Percentiles rank a stretch among this genome's conserved stretches.
phyloP scores from a whole-genome alignment of 2,329 filamentous ascomycete species.

The Amauroascus niger region DNA sequence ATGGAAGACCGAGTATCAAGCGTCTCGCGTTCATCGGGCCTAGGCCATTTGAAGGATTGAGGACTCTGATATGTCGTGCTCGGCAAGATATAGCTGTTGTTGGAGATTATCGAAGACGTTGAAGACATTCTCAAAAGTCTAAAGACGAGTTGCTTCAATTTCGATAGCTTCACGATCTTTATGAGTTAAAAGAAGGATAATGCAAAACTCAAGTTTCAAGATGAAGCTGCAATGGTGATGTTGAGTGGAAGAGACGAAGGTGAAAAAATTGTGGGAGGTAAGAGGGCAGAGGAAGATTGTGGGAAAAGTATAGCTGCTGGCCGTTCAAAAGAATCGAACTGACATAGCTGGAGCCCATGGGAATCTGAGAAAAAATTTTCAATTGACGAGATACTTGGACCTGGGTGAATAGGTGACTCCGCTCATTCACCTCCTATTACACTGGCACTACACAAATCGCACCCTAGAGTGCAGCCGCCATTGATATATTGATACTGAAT shows the following conservation, averaged over 20 bases:
- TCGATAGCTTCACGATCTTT: neutral
- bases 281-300: neutral
- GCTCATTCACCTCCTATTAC: slow-evolving; percentile 1
- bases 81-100: neutral
- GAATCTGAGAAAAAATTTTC: neutral
- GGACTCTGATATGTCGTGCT: neutral
- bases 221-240: neutral
- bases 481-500: neutral
- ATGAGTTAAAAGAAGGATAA: neutral
- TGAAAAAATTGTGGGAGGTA: neutral
- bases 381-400: neutral
- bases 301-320: neutral
- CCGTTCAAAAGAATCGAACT: neutral
- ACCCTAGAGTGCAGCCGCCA: neutral
- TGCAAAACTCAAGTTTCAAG: neutral
- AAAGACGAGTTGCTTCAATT: neutral
- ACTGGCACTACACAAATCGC: slow-evolving; percentile 5
- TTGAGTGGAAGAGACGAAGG: neutral
- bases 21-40: neutral
- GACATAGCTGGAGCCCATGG: neutral
- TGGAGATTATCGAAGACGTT: slow-evolving; percentile 1
- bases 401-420: slow-evolving; percentile 3
- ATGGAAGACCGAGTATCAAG: neutral
- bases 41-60: neutral
- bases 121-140: slow-evolving; percentile 2